phyloP scores from a whole-genome alignment of 176 grass and related monocot genomes.

The Pontederia crassipes region DNA sequence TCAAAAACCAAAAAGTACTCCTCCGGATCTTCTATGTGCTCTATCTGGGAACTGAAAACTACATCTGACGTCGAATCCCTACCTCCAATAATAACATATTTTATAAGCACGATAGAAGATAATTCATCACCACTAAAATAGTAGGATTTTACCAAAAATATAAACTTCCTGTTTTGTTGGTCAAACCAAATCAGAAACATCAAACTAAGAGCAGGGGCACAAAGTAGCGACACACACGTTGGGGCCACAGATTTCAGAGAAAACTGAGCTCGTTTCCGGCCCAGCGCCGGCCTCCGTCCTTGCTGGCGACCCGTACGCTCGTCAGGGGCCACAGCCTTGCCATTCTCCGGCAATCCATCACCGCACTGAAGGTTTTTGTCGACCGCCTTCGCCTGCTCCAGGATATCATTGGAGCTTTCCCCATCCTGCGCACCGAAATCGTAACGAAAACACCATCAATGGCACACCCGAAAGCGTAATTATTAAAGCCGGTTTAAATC shows the following conservation, averaged over 20 bases:
- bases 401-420: slow-evolving; percentile 24
- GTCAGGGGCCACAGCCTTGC: not conserved
- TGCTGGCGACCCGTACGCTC: slow-evolving; percentile 1
- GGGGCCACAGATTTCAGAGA: slow-evolving; percentile 4
- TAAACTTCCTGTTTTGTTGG: too few relatives aligned
- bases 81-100: slow-evolving; percentile 21
- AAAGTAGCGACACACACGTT: slow-evolving; percentile 14
- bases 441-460: not conserved
- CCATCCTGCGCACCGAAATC: not conserved
- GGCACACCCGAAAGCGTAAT: not conserved
- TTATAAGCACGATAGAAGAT: not conserved
- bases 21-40: slow-evolving; percentile 28
- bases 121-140: not conserved
- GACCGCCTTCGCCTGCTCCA: slow-evolving; percentile 26
- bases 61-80: slow-evolving; percentile 24
- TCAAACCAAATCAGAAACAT: too few relatives aligned
- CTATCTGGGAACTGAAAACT: slow-evolving; percentile 22
- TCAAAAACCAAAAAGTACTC: slow-evolving; percentile 28
- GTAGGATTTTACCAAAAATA: not conserved
- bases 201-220: too few relatives aligned
- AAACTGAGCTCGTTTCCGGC: slow-evolving; percentile 39
- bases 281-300: slow-evolving; percentile 25
- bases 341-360: slow-evolving; percentile 13
- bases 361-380: slow-evolving; percentile 16
- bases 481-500: too few relatives aligned